Evolutionary conservation across 352 stramenopile genomes (phyloP), one percentile per base, ranked within the genome.

Genomic region (Globisporangium abappressorium): DNA sequence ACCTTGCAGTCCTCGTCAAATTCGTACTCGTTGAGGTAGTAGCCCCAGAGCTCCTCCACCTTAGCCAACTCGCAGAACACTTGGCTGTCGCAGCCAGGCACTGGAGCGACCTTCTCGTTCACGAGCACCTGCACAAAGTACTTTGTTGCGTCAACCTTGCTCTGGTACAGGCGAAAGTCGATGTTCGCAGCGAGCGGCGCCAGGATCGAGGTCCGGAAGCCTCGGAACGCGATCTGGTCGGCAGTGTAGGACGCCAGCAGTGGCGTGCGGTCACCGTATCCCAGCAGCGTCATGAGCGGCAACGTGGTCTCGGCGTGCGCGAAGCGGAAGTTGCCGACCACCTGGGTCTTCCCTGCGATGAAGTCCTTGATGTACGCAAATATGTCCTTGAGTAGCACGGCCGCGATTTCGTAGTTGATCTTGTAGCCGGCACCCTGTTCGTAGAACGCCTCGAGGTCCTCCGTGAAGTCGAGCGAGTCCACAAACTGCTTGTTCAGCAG

Each of bases 251-350:
- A 72, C 14, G 77, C 76, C 14, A 72, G 15, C 5, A 86, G 64
- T 43, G 59, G 60, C 3, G 73, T 67, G 5, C 68, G 73, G 56
- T 78, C 66, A 15, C 75, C 72, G 7, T 83, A 74, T 3, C 81
- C 81, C 8, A 41, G 59, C 28, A 89, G 63, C 15, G 77, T 85
- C 71, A 85, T 72, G 38, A 89, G 65, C 1, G 81, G 81, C 5
- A 89, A 68, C 15, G 77, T 79, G 7, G 81, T 89, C 65, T 89
- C 81, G 15, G 81, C 81, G 62, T 89, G 81, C 0, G 79, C 79
- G 36, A 89, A 87, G 61, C 71, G 76, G 54, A 89, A 85, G 38
- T 73, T 76, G 1, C 79, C 81, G 24, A 60, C 51, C 8, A 77
- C 55, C 0, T 34, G 33, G 8, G 22, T 76, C 11, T 38, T 56